Evolutionary conservation across 2,329 filamentous ascomycete genomes (phyloP).

Genomic region (Alternaria sp.): DNA sequence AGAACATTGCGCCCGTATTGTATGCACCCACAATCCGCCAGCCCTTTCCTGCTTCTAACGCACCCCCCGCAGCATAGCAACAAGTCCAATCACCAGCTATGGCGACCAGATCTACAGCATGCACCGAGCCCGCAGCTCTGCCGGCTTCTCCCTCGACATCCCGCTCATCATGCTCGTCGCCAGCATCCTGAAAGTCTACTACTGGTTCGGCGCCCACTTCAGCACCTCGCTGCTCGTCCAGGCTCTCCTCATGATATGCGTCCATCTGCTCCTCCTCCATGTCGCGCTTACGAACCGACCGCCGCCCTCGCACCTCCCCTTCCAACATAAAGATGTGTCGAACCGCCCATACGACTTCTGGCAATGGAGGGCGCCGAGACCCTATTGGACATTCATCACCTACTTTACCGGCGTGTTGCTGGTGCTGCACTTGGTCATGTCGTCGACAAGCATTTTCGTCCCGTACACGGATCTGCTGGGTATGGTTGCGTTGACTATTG

Average conservation of each 20-base stretch:
- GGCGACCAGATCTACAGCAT: constrained; percentile 73
- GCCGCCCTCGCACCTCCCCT: constrained; percentile 61
- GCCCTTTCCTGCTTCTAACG: constrained; percentile 8
- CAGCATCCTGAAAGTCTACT: constrained; percentile 71
- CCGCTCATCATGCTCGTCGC: constrained; percentile 72
- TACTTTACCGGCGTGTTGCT: constrained; percentile 71
- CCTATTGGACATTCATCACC: constrained; percentile 81
- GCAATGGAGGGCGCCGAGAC: constrained; percentile 78
- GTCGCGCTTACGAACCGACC: constrained; percentile 67
- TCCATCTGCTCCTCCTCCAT: constrained; percentile 67
- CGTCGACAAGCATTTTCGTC: constrained; percentile 65
- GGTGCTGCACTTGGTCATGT: constrained; percentile 72
- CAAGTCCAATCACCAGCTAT: constrained; percentile 71
- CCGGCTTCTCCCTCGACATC: constrained; percentile 72
- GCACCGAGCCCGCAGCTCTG: constrained; percentile 65
- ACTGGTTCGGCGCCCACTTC: constrained; percentile 71
- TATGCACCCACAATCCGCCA: constrained; percentile 23
- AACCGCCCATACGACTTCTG: constrained; percentile 79
- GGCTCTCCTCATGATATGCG: constrained; percentile 66
- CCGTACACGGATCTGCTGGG: constrained; percentile 74
- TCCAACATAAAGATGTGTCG: constrained; percentile 60
- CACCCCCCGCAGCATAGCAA: constrained; percentile 60
- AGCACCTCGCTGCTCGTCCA: constrained; percentile 66
- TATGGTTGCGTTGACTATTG: constrained; percentile 77
- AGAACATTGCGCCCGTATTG: constrained; percentile 51